Evolutionary conservation across 108 stramenopile genomes (phyloP).

Genomic region (Cyclostephanos invisitatus): DNA sequence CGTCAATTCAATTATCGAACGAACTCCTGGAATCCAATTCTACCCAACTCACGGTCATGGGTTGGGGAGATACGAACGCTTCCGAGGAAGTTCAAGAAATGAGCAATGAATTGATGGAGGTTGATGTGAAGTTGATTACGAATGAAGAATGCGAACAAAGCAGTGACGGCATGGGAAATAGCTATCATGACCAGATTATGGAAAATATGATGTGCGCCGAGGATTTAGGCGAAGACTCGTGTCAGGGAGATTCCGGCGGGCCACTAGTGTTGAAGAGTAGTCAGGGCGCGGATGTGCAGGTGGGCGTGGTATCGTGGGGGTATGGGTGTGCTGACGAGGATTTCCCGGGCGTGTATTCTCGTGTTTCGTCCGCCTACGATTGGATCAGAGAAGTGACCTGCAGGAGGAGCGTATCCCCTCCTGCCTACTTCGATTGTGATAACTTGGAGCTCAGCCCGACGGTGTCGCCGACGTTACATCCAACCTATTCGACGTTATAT

Average conservation of each 20-base stretch:
- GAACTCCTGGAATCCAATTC: neutral
- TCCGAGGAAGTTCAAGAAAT: no score
- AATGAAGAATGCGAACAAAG: constrained; percentile 25
- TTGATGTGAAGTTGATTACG: constrained; percentile 16
- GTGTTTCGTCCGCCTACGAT: constrained; percentile 35
- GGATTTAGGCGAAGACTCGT: constrained; percentile 31
- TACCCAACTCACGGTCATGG: neutral
- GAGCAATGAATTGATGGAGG: constrained; percentile 1
- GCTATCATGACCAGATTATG: constrained; percentile 39
- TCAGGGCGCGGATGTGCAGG: constrained; percentile 22
- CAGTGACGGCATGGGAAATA: neutral
- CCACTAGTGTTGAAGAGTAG: constrained; percentile 22
- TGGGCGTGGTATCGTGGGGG: constrained; percentile 62
- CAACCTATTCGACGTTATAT: neutral
- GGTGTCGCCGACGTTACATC: neutral
- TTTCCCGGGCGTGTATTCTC: constrained; percentile 61
- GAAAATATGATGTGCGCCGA: constrained; percentile 53
- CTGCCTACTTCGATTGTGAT: constrained; percentile 44
- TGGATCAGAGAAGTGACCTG: constrained; percentile 53
- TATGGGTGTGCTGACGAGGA: constrained; percentile 39
- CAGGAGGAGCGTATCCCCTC: constrained; percentile 37
- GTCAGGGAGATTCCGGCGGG: constrained; percentile 60
- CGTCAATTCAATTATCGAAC: neutral
- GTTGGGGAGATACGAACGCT: constrained; percentile 11
- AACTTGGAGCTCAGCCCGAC: neutral